phyloP scores from a whole-genome alignment of 2,329 filamentous ascomycete genomes.

The Xylaria sp. region DNA sequence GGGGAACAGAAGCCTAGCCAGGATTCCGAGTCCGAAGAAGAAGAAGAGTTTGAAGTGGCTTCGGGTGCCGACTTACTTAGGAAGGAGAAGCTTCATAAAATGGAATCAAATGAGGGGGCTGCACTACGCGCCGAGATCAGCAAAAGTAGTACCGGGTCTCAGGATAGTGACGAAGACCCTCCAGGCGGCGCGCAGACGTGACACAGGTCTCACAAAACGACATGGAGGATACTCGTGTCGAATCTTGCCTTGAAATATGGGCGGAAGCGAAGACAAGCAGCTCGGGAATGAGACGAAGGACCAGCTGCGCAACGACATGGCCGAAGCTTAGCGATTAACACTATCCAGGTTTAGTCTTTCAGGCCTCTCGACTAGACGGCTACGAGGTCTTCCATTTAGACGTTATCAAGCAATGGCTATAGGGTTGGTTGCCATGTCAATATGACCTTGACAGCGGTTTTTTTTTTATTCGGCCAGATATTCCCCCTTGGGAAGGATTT shows the following conservation, averaged over 20 bases:
- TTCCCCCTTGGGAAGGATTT: constrained; percentile 6
- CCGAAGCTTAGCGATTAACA: constrained; percentile 5
- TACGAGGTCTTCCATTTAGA: constrained; percentile 8
- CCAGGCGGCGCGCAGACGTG: constrained; percentile 49
- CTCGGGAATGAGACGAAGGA: neutral
- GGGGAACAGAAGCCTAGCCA: constrained; percentile 52
- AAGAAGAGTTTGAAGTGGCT: constrained; percentile 57
- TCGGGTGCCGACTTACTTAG: constrained; percentile 55
- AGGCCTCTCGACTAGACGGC: neutral
- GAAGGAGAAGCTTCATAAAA: constrained; percentile 53
- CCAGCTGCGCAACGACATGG: neutral
- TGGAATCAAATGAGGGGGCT: constrained; percentile 50
- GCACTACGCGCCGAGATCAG: constrained; percentile 45
- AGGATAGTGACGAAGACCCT: constrained; percentile 51
- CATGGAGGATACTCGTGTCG: neutral
- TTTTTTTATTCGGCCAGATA: constrained; percentile 8
- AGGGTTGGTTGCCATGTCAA: constrained; percentile 1
- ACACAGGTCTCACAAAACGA: constrained; percentile 22
- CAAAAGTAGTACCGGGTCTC: constrained; percentile 50
- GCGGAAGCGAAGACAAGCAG: constrained; percentile 8
- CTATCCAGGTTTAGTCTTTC: neutral
- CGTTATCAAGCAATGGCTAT: constrained; percentile 3
- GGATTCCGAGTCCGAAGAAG: constrained; percentile 51
- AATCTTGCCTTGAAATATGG: constrained; percentile 27
- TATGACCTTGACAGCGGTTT: constrained; percentile 3